Conservation (phyloP, 345 rosid genomes). For the Draba incana region DNA sequence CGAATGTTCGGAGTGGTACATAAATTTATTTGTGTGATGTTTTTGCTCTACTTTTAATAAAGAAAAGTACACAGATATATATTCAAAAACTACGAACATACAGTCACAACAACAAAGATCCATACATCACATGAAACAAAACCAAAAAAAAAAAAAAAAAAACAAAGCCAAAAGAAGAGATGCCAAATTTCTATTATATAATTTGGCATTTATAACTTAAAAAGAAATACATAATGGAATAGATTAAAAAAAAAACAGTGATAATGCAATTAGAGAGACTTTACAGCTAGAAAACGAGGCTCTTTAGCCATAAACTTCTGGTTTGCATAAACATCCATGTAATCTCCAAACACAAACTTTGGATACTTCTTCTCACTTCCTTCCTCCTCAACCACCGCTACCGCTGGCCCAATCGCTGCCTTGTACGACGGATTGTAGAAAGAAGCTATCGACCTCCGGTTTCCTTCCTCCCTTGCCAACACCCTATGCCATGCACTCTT, state of each 20-base stretch:
- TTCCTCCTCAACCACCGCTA: slow-evolving; percentile 40
- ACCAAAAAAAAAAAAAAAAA: background rate
- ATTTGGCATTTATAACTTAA: slow-evolving; percentile 29
- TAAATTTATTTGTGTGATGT: too few species aligned
- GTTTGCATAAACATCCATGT: slow-evolving; percentile 79
- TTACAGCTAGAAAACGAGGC: slow-evolving; percentile 81
- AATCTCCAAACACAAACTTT: slow-evolving; percentile 85
- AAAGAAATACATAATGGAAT: slow-evolving; percentile 4
- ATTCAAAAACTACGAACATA: slow-evolving; percentile 28
- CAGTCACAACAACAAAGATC: slow-evolving; percentile 18
- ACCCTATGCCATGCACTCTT: slow-evolving; percentile 93
- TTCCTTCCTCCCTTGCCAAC: slow-evolving; percentile 53
- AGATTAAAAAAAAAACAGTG: slow-evolving; percentile 20
- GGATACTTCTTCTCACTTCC: slow-evolving; percentile 51
- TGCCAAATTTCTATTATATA: slow-evolving; percentile 30
- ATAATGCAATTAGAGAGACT: slow-evolving; percentile 44
- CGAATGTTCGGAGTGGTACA: too few species aligned
- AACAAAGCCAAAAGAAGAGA: slow-evolving; percentile 13
- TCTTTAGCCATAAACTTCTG: slow-evolving; percentile 93
- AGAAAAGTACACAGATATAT: slow-evolving; percentile 8
- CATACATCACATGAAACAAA: slow-evolving; percentile 28
- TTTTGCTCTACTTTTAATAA: too few species aligned
- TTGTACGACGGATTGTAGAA: slow-evolving; percentile 79
- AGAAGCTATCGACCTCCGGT: slow-evolving; percentile 83
- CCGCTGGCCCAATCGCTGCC: slow-evolving; percentile 80